Evolutionary conservation across 1,284 basidiomycete species (phyloP), one percentile per base, ranked within the genome.

Genomic region (Ceratobasidium sp.): DNA sequence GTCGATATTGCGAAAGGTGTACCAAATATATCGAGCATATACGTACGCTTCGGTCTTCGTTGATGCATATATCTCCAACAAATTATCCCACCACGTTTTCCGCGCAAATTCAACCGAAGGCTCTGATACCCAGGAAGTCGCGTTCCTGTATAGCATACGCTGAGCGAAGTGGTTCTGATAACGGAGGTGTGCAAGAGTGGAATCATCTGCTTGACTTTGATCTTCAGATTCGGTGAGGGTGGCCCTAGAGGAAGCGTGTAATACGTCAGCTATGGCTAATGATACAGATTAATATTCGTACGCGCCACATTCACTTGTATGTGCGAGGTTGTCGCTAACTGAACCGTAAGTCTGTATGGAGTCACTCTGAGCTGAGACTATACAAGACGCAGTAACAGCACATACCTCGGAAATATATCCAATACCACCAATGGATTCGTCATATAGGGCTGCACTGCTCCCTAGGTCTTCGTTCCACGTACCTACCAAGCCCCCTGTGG

Each of bases 51-150:
- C 72, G 44, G 23, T 49, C 46, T 76, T 60, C 1, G 73, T 76
- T 40, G 86, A 85, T 51, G 86, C 81, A 83, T 94, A 94, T 10
- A 91, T 82, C 39, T 86, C 85, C 51, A 93, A 84, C 33, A 94
- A 86, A 4, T 88, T 89, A 82, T 94, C 94, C 91, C 92, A 94
- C 93, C 93, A 94, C 46, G 90, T 90, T 85, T 92, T 90, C 72
- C 92, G 91, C 42, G 87, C 86, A 83, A 92, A 93, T 64, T 88
- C 87, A 40, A 79, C 72, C 9, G 77, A 76, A 53, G 80, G 80
- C 42, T 78, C 79, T 7, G 64, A 66, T 56, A 67, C 49, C 73
- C 73, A 76, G 39, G 61, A 39, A 4, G 61, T 39, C 20, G 26
- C 40, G 20, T 33, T 64, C 42, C 26, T 66, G 53, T 76, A 76